A percentile compares a stretch with the other conserved stretches of the same genome.
Evolutionary conservation across 495 filamentous ascomycete species (phyloP).

Genomic region (Hypomontagnella submonticulosa): DNA sequence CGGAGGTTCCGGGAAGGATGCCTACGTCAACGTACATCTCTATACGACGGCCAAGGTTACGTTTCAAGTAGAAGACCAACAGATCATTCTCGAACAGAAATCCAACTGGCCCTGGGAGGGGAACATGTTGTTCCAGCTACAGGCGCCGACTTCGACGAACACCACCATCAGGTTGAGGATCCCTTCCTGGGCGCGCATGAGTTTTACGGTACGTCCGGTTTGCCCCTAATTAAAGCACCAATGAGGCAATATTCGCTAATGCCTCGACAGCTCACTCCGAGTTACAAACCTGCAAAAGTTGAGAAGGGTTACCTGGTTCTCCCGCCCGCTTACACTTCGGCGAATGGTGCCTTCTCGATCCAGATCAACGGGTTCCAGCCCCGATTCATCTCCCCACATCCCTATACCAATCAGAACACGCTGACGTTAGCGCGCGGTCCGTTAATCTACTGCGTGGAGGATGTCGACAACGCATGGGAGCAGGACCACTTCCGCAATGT

Average conservation of each 20-base stretch:
- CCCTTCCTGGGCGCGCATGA: constrained; percentile 59
- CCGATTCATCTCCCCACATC: constrained; percentile 61
- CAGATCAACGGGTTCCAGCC: constrained; percentile 54
- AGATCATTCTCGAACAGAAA: constrained; percentile 57
- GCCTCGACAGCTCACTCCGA: constrained; percentile 41
- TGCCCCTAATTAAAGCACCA: constrained; percentile 11
- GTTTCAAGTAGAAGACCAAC: constrained; percentile 51
- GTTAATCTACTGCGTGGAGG: constrained; percentile 68
- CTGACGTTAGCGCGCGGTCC: constrained; percentile 64
- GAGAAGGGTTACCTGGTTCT: constrained; percentile 62
- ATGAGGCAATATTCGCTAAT: constrained; percentile 36
- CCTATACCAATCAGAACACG: constrained; percentile 62
- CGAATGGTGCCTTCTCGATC: constrained; percentile 46
- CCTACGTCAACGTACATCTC: constrained; percentile 62
- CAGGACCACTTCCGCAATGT: constrained; percentile 66
- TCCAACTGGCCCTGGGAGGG: constrained; percentile 68
- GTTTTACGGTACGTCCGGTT: constrained; percentile 52
- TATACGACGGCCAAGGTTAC: constrained; percentile 60
- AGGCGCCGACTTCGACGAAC: constrained; percentile 45
- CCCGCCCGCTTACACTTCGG: constrained; percentile 49
- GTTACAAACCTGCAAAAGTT: constrained; percentile 46
- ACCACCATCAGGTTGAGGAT: constrained; percentile 59
- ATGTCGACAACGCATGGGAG: constrained; percentile 68
- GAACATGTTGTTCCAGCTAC: constrained; percentile 56
- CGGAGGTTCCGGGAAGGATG: constrained; percentile 43